phyloP scores from a whole-genome alignment of 768 basidiomycete genomes.

The Xanthoconium purpureum region DNA sequence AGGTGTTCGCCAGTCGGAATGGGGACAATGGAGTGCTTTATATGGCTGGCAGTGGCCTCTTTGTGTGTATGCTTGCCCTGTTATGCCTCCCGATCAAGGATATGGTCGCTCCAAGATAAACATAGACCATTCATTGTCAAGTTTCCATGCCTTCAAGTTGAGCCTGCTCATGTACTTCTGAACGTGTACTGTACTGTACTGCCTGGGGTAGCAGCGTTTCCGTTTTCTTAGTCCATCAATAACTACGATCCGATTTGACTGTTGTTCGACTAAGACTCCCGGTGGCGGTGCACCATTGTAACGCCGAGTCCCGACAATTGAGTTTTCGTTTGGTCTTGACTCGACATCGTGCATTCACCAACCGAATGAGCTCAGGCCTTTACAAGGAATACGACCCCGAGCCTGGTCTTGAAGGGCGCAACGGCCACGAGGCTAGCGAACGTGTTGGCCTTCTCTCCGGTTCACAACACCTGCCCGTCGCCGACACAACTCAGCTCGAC shows the following conservation, averaged over 20 bases:
- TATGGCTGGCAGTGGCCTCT: slow-evolving; percentile 9
- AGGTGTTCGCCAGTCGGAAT: not conserved
- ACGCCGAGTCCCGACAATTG: too few species aligned
- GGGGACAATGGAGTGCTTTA: slow-evolving; percentile 11
- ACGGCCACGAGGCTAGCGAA: slow-evolving; percentile 21
- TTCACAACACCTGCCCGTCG: slow-evolving; percentile 11
- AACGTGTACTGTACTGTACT: too few species aligned
- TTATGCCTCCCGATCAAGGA: slow-evolving; percentile 9
- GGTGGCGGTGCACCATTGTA: too few species aligned
- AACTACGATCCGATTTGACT: too few species aligned
- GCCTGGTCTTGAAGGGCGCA: slow-evolving; percentile 34
- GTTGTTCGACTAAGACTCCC: too few species aligned
- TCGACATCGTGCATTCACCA: not conserved
- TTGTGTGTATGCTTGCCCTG: slow-evolving; percentile 7
- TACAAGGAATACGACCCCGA: slow-evolving; percentile 36
- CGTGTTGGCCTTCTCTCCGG: slow-evolving; percentile 38
- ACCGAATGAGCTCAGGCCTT: slow-evolving; percentile 8
- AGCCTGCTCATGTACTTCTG: too few species aligned
- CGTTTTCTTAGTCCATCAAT: too few species aligned
- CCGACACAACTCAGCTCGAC: slow-evolving; percentile 8
- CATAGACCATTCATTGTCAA: too few species aligned
- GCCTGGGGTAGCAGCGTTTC: too few species aligned
- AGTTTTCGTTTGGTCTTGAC: not conserved
- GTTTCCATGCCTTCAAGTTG: too few species aligned
- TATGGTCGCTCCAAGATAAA: slow-evolving; percentile 12